These are phyloP conservation scores for Zizania latifolia DNA, from an alignment of 176 grass and related monocot genomes.

Conservation along the genomic window DNA sequence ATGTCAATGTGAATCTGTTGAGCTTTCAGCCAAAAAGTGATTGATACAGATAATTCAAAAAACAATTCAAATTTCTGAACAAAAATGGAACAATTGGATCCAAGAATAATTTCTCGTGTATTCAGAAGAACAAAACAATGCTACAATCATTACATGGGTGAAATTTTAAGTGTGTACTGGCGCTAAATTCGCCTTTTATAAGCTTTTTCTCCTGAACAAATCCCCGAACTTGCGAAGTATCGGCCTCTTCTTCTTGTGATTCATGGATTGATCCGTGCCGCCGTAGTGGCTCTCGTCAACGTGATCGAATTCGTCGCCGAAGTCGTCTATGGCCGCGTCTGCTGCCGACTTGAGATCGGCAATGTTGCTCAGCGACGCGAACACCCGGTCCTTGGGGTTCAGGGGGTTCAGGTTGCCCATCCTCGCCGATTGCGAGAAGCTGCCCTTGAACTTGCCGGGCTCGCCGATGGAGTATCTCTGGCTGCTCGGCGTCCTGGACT, in stretches of 20 bases:
- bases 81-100: not conserved
- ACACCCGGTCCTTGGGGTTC: constrained; percentile 48
- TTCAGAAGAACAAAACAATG: constrained; percentile 25
- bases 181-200: constrained; percentile 39
- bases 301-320: constrained; percentile 66
- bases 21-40: not conserved
- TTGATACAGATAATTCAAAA: not conserved
- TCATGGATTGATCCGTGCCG: constrained; percentile 19
- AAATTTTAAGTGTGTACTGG: constrained; percentile 23
- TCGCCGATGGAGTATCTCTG: constrained; percentile 66
- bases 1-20: not conserved
- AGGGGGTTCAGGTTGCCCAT: constrained; percentile 35
- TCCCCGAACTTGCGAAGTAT: constrained; percentile 71
- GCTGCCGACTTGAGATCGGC: constrained; percentile 54
- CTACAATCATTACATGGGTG: not conserved
- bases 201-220: constrained; percentile 62
- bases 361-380: constrained; percentile 72
- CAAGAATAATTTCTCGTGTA: constrained; percentile 22
- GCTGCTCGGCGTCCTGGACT: constrained; percentile 23
- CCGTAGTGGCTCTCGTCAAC: constrained; percentile 41
- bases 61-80: not conserved
- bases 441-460: constrained; percentile 44
- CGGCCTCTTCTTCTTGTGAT: constrained; percentile 53
- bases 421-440: constrained; percentile 41
- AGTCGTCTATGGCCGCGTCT: constrained; percentile 38